Base-by-base conservation (phyloP, 306 rosid genomes). In the Sphenostylis stenocarpa region DNA sequence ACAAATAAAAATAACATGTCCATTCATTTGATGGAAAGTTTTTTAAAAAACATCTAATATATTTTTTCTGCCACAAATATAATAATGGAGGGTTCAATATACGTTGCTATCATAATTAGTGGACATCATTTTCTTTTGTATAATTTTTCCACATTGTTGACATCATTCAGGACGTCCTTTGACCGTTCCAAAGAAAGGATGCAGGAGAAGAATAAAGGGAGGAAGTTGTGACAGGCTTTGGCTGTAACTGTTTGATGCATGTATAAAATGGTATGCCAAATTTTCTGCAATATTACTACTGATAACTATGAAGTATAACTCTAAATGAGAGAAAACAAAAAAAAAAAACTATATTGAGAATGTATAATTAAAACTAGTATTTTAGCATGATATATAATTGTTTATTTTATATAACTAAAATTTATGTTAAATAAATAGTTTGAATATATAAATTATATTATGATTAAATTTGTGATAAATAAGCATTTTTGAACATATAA, bases 81-180 rank as follows among this genome's bases (percentile, higher is more conserved):
- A n/a, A 24, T 56, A 63, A 60, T 73, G 57, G 58, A 16, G 53
- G 67, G 21, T 60, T 43, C 41, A 61, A 21, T 29, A 51, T 23
- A 63, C 49, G 77, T 43, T 49, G 34, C 68, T 63, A 36, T 34
- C 69, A 58, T 6, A 29, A 58, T 38, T 6, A 29, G 23, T 75
- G 66, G 60, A 45, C 29, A 17, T 81, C 0, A 0, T 26, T 77
- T 81, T 77, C 7, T n/a, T 69, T 51, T 63, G 49, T 38, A 26
- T 60, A 29, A 60, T 65, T 56, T n/a, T 77, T 62, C n/a, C 60
- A 34, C 56, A 28, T 73, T 51, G 11, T 61, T 72, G 67, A 47
- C 24, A 31, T 74, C 4, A 58, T 75, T 81, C 44, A 85, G 88
- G 7, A 76, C 84, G 23, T 85, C 88, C 51, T 85, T 82, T 67